Percentiles rank a stretch among this genome's conserved stretches.
Evolutionary conservation across 2,329 filamentous ascomycete genomes (phyloP).

Genomic region (Fusarium brachygibbosum): DNA sequence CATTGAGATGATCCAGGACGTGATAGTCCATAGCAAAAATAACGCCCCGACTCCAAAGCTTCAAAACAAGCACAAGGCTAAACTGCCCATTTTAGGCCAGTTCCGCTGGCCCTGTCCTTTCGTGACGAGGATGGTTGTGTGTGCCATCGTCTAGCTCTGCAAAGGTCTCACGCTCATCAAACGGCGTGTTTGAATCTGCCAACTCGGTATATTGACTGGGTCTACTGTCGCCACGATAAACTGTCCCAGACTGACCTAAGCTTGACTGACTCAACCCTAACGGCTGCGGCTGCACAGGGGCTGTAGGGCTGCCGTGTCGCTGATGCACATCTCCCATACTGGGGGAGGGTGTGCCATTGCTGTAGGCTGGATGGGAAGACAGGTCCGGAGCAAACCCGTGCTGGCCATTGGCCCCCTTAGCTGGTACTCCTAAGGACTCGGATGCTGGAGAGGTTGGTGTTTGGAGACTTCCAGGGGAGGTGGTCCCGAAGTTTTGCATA

Average conservation of each 20-base stretch:
- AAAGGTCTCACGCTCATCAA: conserved; percentile 20
- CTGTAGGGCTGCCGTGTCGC: conserved; percentile 15
- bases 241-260: conserved; percentile 32
- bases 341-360: conserved; percentile 22
- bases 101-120: conserved; percentile 19
- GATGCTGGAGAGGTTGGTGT: conserved; percentile 35
- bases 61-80: not conserved
- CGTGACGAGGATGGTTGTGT: conserved; percentile 21
- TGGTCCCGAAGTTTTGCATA: conserved; percentile 27
- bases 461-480: conserved; percentile 22
- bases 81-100: conserved; percentile 7
- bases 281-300: conserved; percentile 11
- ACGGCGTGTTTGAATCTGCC: conserved; percentile 16
- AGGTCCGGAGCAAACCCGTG: conserved; percentile 16
- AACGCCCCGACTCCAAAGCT: conserved; percentile 24
- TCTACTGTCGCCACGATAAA: conserved; percentile 41
- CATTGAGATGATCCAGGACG: not conserved
- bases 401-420: conserved; percentile 32
- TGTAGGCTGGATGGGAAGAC: conserved; percentile 23
- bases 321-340: conserved; percentile 22
- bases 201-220: conserved; percentile 44
- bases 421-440: conserved; percentile 24
- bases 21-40: conserved; percentile 6
- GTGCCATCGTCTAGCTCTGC: conserved; percentile 27
- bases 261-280: conserved; percentile 19